Base-by-base conservation (phyloP, 2,329 filamentous ascomycete genomes). In the Trichoderma asperellum region DNA sequence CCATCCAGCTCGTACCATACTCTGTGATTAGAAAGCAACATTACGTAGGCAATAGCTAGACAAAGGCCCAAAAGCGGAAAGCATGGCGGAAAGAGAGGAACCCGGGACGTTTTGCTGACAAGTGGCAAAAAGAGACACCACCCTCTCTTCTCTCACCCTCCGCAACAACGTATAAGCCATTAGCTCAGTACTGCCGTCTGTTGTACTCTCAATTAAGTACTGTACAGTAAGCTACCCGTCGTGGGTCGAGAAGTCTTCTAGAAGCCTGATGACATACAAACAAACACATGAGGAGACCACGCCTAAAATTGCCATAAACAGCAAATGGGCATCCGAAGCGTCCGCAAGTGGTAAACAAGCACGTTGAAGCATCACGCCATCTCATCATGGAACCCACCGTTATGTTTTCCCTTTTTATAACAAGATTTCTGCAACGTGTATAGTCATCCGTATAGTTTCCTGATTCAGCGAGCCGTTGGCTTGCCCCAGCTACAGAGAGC, bases 201-300 rank as follows among this genome's bases (percentile, higher is more conserved):
- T 43, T 6, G 43, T n/a, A 49, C n/a, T 2, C 21, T 27, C 27
- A 18, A 18, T n/a, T 43, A 47, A 40, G 62, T 65, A 35, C 34
- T 24, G 24, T 24, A n/a, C n/a, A 49, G 63, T 58, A 66, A 66
- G 63, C 63, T n/a, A 53, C 37, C 11, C n/a, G 6, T 24, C 63
- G 53, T 66, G 63, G 63, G 53, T 35, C 62, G 62, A 43, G 6
- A 58, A 66, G 27, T 21, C 37, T 66, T 66, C 63, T 58, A 66
- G 63, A 66, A 66, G 53, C 53, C 53, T 24, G 3, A 35, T 58
- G 37, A 47, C 63, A 66, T 49, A 35, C 27, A 16, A 27, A 16
- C 49, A 8, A 27, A 16, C 49, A 8, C 34, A 5, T 40, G 61
- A 63, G 49, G 21, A 64, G 34, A 11, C 21, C 47, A 11, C 24